phyloP scores from a whole-genome alignment of 331 rosid genomes.

The Prunus yedoensis region DNA sequence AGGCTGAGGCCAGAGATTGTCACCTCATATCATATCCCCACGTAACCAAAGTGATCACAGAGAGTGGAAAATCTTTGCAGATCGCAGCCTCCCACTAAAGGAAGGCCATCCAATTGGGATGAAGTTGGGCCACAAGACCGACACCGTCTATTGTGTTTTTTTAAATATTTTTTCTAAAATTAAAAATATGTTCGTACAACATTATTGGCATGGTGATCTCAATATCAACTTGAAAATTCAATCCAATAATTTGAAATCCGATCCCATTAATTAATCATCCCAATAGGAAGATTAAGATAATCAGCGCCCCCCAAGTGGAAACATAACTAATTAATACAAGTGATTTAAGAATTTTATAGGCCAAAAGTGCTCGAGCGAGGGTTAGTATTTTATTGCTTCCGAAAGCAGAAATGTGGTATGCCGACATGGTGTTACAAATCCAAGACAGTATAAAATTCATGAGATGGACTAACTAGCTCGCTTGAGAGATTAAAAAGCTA shows the following conservation, averaged over 20 bases:
- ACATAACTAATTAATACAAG: background rate
- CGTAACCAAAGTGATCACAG: background rate
- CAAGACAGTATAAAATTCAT: too few species aligned
- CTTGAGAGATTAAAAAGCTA: too few species aligned
- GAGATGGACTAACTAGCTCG: too few species aligned
- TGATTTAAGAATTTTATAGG: background rate
- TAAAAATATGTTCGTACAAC: background rate
- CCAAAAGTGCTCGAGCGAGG: too few species aligned
- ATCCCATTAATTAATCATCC: background rate
- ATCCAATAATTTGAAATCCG: background rate
- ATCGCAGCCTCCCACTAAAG: slow-evolving; percentile 14
- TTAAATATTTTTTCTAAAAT: background rate
- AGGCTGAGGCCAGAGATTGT: slow-evolving; percentile 8
- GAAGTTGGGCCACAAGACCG: background rate
- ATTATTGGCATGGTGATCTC: background rate
- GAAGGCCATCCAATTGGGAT: background rate
- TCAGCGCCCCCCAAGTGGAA: background rate
- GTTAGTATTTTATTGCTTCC: too few species aligned
- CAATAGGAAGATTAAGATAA: background rate
- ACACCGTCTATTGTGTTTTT: slow-evolving; percentile 1
- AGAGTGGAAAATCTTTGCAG: slow-evolving; percentile 19
- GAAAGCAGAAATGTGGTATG: too few species aligned
- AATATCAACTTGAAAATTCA: background rate
- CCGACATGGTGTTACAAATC: too few species aligned
- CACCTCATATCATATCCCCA: background rate